These are phyloP conservation scores for Diaporthe capsici DNA, from an alignment of 2,329 filamentous ascomycete species.

Conservation along the genomic window DNA sequence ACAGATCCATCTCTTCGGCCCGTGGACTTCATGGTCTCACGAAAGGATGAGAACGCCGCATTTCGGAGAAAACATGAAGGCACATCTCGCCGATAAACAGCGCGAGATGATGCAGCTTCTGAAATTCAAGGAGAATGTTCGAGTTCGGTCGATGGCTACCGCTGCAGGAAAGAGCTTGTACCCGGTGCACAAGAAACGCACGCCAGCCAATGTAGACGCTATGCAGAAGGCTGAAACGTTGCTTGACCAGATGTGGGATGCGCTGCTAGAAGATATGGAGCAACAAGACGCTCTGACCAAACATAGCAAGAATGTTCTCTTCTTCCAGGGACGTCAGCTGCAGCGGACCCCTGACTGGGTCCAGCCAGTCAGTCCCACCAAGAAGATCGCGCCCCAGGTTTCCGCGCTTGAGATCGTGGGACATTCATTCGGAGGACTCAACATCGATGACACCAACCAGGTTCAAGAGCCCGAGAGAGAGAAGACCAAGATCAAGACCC, in stretches of 20 bases:
- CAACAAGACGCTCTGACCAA: not conserved
- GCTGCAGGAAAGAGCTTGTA: not conserved
- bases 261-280: not conserved
- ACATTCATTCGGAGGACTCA: not conserved
- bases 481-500: slow-evolving; percentile 11
- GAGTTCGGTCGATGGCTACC: not conserved
- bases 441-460: not conserved
- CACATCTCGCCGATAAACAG: not conserved
- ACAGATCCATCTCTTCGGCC: slow-evolving; percentile 2
- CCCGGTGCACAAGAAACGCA: not conserved
- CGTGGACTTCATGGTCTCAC: not conserved
- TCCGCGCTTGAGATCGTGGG: too few species aligned
- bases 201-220: not conserved
- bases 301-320: not conserved
- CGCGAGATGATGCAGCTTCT: rapidly evolving
- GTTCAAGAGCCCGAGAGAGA: rapidly evolving
- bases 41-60: not conserved
- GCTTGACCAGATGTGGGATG: not conserved
- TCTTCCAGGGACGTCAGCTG: not conserved
- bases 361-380: not conserved
- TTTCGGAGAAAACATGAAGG: not conserved
- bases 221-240: not conserved
- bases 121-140: not conserved
- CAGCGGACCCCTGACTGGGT: slow-evolving; percentile 4
- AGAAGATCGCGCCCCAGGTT: too few species aligned